Evolutionary conservation across 1,139 yeast species (phyloP), one percentile per base, ranked within the genome.

Genomic region (Kurtzmaniella quercitrusa): DNA sequence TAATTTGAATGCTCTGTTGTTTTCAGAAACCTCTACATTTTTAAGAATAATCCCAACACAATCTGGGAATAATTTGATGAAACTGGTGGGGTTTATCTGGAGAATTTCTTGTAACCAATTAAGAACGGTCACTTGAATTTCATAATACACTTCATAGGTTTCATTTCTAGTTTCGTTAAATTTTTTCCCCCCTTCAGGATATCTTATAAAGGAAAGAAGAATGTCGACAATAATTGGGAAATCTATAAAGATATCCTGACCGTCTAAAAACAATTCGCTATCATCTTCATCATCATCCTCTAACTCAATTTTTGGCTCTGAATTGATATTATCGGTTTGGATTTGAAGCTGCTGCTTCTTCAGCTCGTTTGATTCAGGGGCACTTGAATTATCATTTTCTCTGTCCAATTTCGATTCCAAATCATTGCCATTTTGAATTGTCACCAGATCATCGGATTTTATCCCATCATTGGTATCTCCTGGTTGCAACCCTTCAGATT

Each of bases 191-290:
- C 50, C 58, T 21, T 55, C 59, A 1, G 52, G 44, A 0, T 85
- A 78, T 48, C 87, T 86, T 42, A 94, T 69, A 51, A 89, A 89
- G 2, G 90, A 80, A 27, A 93, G 78, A 38, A 93, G 65, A 39
- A 91, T 90, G 45, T 82, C 88, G 41, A 90, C 83, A 40, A 93
- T 83, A 53, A 81, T 85, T 3, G 90, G 81, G 55, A 82, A 89
- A 62, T 91, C 94, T 41, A 93, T 75, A 48, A 79, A 80, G 17
- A 90, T 83, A 57, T 93, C 95, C 58, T 90, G 96, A 0, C 97
- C 97, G 3, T 88, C 88, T 15, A 84, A 71, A 54, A 85, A 85
- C 9, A 81, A 65, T 5, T 81, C 87, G 18, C 81, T 33, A 41
- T 60, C 68, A 12, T 64, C 66, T 3, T 56, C 60, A 4, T 41